A percentile compares a stretch with the other conserved stretches of the same genome.
Evolutionary conservation across 345 rosid species (phyloP).

Genomic region (Excoecaria cochinchinensis): DNA sequence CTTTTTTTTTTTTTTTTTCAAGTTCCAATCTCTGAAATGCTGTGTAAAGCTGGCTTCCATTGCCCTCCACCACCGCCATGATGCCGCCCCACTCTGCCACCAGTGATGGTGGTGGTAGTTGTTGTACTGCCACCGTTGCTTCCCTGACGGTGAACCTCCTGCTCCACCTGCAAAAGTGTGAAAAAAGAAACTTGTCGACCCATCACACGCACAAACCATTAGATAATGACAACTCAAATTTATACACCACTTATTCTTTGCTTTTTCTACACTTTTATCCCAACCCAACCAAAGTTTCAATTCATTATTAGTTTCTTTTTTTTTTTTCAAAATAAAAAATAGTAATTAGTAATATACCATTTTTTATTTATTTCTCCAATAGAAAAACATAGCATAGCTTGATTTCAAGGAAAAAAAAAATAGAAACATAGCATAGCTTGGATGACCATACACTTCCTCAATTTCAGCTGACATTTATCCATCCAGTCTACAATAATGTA

Average conservation of each 20-base stretch:
- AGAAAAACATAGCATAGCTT: too few species aligned
- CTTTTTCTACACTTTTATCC: not conserved
- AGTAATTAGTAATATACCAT: too few species aligned
- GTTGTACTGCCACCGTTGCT: conserved; percentile 28
- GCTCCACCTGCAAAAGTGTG: conserved; percentile 27
- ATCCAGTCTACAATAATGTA: too few species aligned
- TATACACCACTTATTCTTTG: not conserved
- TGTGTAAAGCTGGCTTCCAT: conserved; percentile 88
- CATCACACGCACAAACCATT: not conserved
- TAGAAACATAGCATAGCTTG: too few species aligned
- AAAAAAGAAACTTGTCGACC: not conserved
- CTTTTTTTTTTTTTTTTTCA: conserved; percentile 15
- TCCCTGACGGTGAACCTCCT: conserved; percentile 29
- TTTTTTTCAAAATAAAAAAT: too few species aligned
- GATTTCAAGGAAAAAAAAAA: too few species aligned
- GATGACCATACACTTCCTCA: too few species aligned
- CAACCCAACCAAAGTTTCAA: too few species aligned
- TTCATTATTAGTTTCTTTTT: too few species aligned
- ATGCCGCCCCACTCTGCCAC: conserved; percentile 27
- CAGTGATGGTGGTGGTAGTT: conserved; percentile 20
- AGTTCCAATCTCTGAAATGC: conserved; percentile 70
- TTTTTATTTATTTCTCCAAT: too few species aligned
- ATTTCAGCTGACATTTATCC: too few species aligned
- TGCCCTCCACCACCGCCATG: conserved; percentile 36
- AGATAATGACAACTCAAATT: conserved; percentile 10